These are phyloP conservation scores for Neoboletus brunneissimus DNA, from an alignment of 768 basidiomycete genomes.

Conservation along the genomic window DNA sequence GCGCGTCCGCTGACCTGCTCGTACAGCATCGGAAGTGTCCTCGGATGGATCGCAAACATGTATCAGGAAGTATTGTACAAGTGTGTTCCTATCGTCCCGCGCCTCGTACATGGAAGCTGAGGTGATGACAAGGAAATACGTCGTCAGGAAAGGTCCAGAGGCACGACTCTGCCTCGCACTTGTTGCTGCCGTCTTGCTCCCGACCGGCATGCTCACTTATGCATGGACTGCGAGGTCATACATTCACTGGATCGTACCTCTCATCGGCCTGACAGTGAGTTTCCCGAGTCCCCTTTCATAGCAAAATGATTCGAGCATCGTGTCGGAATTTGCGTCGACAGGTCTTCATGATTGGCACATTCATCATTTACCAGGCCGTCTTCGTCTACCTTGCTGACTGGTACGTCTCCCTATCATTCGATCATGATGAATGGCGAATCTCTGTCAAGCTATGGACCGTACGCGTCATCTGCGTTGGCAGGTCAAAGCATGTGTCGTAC, in stretches of 20 bases:
- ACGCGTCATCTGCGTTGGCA: slow-evolving; percentile 67
- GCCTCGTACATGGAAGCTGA: not conserved
- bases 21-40: slow-evolving; percentile 50
- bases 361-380: slow-evolving; percentile 55
- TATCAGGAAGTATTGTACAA: slow-evolving; percentile 51
- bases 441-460: slow-evolving; percentile 47
- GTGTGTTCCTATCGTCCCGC: slow-evolving; percentile 29
- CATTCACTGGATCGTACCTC: slow-evolving; percentile 57
- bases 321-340: slow-evolving; percentile 18
- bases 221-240: slow-evolving; percentile 59
- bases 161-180: slow-evolving; percentile 61
- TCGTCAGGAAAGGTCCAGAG: slow-evolving; percentile 42
- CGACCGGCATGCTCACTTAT: slow-evolving; percentile 66
- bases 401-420: slow-evolving; percentile 31
- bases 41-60: slow-evolving; percentile 46
- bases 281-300: not conserved
- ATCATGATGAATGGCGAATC: not conserved
- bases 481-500: slow-evolving; percentile 60
- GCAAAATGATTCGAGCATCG: not conserved
- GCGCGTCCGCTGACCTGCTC: not conserved
- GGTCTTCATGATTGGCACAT: slow-evolving; percentile 51
- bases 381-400: slow-evolving; percentile 66
- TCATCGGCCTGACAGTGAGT: slow-evolving; percentile 28
- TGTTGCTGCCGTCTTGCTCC: slow-evolving; percentile 51
- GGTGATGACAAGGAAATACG: slow-evolving; percentile 26